phyloP scores from a whole-genome alignment of 306 rosid genomes.

The Delonix regia region DNA sequence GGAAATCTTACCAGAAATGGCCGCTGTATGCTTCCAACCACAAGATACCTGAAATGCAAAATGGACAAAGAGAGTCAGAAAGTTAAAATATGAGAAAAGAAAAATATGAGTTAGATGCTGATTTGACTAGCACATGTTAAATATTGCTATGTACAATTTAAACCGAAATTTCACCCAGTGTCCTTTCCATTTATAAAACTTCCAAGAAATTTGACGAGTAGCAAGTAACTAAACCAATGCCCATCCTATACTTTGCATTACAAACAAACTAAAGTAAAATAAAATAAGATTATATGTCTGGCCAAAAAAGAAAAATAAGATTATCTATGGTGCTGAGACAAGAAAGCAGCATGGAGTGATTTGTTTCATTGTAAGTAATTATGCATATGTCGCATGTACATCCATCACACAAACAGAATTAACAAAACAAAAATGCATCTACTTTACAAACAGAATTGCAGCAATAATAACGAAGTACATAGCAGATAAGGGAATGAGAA shows the following conservation, averaged over 20 bases:
- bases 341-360: background rate
- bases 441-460: conserved; percentile 26
- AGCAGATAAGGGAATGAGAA: background rate
- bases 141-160: conserved; percentile 7
- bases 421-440: conserved; percentile 20
- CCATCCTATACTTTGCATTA: background rate
- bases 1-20: conserved; percentile 66
- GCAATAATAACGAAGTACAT: conserved; percentile 13
- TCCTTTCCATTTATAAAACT: background rate
- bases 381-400: background rate
- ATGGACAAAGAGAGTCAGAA: conserved; percentile 7
- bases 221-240: background rate
- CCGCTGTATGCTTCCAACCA: conserved; percentile 99
- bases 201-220: background rate
- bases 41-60: conserved; percentile 70
- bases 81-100: background rate
- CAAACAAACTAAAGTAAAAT: background rate
- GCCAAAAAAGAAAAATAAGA: background rate
- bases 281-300: too few species aligned
- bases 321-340: background rate
- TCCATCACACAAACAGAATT: background rate
- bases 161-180: background rate
- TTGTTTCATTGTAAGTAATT: background rate
- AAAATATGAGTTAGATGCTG: background rate
- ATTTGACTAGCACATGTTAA: background rate